Evolutionary conservation across 148 eudicot genomes (phyloP), one percentile per base, ranked within the genome.

Genomic region (Bassia scoparia): DNA sequence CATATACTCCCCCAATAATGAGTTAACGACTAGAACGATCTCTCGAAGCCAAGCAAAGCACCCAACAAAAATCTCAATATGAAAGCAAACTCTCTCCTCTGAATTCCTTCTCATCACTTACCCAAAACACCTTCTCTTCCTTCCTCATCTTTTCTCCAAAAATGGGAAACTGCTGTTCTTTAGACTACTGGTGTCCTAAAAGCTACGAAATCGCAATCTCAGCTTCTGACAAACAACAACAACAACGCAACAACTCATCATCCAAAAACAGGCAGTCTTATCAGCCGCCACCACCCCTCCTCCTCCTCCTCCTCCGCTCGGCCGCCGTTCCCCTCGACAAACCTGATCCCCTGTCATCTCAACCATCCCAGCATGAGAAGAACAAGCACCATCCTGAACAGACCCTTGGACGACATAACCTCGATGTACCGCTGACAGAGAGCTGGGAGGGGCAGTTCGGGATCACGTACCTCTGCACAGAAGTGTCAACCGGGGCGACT

Each of bases 401-500:
- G 81, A 60, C 89, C 92, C 4, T 89, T 68, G 46, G 79, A 77
- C 0, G 88, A 93, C 64, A 81, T 90, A 46, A 67, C 81, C n/a
- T 55, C 79, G 4, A 74, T 84, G 0, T 93, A 90, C 71, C 67
- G 79, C 13, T 73, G 84, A 87, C 13, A 84, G 77, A 72, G n/a
- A 89, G 68, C 83, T 93, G 5, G 96, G 98, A 4, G 67, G 98
- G 98, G 9, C 96, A 93, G n/a, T 93, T 88, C 68, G 98, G 98
- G 0, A 71, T 90, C 38, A 87, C n/a, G 3, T 89, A 87, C 72
- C 83, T 89, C 3, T 90, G 98, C 52, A 81, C 87, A 0, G 94
- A 90, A 34, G 85, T 76, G 33, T 60, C 90, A 24, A 87, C 90
- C 0, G 87, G 92, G 0, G 0, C 69, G 23, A 77, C 27, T 93